Evolutionary conservation across 176 grass and related monocot species (phyloP).

Genomic region (Avena eriantha): DNA sequence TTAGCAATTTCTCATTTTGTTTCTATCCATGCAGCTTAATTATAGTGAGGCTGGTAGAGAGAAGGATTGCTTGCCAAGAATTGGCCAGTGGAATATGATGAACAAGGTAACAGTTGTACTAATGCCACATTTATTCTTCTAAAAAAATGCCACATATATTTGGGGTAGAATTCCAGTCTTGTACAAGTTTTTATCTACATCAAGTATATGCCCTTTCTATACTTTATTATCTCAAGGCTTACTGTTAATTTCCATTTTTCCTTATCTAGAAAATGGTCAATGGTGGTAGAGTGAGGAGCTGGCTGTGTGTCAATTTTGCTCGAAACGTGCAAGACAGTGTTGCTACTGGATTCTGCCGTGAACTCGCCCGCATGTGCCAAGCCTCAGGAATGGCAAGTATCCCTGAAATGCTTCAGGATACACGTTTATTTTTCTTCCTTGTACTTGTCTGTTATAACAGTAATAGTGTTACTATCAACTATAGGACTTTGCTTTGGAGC

Average conservation of each 20-base stretch:
- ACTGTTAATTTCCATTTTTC: not conserved
- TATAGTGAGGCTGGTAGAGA: too few relatives aligned
- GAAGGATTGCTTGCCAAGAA: too few relatives aligned
- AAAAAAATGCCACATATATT: too few relatives aligned
- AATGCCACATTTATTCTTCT: too few relatives aligned
- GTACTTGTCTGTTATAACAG: not conserved
- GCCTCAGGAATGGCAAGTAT: slow-evolving; percentile 80
- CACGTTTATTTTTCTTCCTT: not conserved
- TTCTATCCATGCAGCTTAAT: too few relatives aligned
- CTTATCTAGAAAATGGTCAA: not conserved
- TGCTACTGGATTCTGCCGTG: slow-evolving; percentile 62
- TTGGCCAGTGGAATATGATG: too few relatives aligned
- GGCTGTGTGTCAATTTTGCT: not conserved
- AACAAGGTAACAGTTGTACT: too few relatives aligned
- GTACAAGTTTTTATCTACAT: too few relatives aligned
- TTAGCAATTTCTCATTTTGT: not conserved
- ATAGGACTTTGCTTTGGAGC: slow-evolving; percentile 68
- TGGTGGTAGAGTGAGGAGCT: not conserved
- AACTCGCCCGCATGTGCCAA: slow-evolving; percentile 83
- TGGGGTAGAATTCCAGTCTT: too few relatives aligned
- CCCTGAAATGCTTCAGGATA: slow-evolving; percentile 5
- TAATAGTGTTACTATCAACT: not conserved
- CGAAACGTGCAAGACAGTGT: slow-evolving; percentile 67
- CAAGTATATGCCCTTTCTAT: not conserved
- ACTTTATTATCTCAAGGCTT: not conserved